phyloP scores from a whole-genome alignment of 306 rosid species.

The Oemleria cerasiformis region DNA sequence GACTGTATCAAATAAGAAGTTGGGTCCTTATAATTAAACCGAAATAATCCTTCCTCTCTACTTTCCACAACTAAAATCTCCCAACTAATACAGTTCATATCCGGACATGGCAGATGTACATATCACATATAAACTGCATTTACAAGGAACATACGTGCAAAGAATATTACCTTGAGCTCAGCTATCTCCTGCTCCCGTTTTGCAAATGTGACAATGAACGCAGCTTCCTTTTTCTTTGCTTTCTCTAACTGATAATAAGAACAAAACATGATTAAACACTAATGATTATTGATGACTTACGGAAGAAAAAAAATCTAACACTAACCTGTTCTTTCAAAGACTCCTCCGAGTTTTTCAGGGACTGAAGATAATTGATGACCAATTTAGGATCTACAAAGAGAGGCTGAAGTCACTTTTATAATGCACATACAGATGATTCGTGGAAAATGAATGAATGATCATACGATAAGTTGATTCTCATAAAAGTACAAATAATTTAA shows the following conservation, averaged over 20 bases:
- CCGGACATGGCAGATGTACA: background rate
- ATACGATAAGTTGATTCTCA: background rate
- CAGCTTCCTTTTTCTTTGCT: constrained; percentile 96
- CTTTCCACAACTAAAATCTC: background rate
- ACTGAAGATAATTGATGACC: constrained; percentile 71
- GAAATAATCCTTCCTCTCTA: background rate
- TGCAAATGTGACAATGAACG: constrained; percentile 88
- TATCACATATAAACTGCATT: background rate
- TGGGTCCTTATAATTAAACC: constrained; percentile 9
- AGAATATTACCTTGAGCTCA: constrained; percentile 68
- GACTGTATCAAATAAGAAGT: constrained; percentile 45
- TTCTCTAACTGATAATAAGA: constrained; percentile 68
- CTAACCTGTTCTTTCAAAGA: constrained; percentile 81
- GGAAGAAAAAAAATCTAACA: constrained; percentile 19
- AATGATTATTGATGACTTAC: constrained; percentile 10
- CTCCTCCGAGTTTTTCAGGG: constrained; percentile 82
- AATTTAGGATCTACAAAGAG: constrained; percentile 57
- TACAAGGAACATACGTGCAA: constrained; percentile 6
- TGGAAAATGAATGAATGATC: background rate
- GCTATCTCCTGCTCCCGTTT: constrained; percentile 95
- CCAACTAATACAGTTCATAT: background rate
- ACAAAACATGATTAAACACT: constrained; percentile 12
- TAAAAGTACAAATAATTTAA: background rate
- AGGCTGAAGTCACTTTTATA: constrained; percentile 17
- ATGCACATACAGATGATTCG: constrained; percentile 2